These are phyloP conservation scores for Calvatia gigantea DNA, from an alignment of 768 basidiomycete species.

Conservation along the genomic window DNA sequence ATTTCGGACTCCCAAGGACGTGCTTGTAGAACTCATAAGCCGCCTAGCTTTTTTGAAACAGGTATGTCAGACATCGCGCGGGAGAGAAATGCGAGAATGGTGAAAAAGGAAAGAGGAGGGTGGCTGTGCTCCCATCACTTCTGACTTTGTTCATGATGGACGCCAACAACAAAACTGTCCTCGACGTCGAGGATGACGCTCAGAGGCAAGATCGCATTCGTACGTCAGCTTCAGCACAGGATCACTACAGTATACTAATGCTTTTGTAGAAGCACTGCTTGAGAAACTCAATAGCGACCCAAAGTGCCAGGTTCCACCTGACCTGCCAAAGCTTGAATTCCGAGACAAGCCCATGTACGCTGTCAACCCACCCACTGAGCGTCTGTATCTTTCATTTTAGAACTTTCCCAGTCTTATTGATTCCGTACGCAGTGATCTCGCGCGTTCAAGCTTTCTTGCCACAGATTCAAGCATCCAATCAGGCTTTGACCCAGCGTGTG, in stretches of 20 bases:
- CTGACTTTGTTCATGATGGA: constrained; percentile 7
- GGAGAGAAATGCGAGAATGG: constrained; percentile 6
- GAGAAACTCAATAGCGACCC: constrained; percentile 32
- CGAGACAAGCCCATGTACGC: constrained; percentile 33
- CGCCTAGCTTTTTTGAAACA: constrained; percentile 45
- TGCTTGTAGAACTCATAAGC: constrained; percentile 83
- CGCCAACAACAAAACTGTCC: constrained; percentile 4
- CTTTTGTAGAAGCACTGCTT: constrained; percentile 33
- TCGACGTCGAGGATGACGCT: constrained; percentile 16
- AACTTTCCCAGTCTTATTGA: neutral
- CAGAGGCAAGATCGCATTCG: constrained; percentile 15
- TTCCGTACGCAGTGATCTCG: constrained; percentile 49
- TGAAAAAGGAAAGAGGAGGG: constrained; percentile 1
- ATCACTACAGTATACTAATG: neutral
- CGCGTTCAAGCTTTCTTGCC: constrained; percentile 69
- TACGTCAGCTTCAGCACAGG: constrained; percentile 8
- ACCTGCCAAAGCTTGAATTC: constrained; percentile 30
- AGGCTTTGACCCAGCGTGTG: constrained; percentile 41
- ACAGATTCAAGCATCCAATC: constrained; percentile 62
- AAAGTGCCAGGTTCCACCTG: constrained; percentile 17
- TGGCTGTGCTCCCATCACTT: constrained; percentile 12
- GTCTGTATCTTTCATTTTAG: constrained; percentile 30
- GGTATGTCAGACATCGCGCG: constrained; percentile 1
- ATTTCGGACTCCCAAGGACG: constrained; percentile 81
- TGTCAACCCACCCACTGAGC: constrained; percentile 42